Conservation (phyloP, 2,329 filamentous ascomycete species). For the Hymenoscyphus repandus region DNA sequence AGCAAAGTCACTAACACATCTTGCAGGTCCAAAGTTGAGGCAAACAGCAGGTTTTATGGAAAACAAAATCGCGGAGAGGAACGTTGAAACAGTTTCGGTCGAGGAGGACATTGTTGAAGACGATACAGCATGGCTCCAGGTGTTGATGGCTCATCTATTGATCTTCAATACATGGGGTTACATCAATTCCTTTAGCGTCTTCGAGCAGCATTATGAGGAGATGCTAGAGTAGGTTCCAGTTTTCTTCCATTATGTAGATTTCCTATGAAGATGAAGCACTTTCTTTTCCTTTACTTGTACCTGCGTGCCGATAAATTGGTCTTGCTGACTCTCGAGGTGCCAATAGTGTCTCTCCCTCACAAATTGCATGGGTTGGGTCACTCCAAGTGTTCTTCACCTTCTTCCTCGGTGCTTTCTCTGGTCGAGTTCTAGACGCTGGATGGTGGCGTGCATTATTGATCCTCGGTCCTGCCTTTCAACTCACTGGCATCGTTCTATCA, state of each 20-base stretch:
- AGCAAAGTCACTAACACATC: too few species aligned
- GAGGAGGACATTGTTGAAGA: not conserved
- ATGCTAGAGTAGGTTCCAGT: constrained; percentile 24
- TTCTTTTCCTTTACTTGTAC: too few species aligned
- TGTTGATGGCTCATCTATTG: constrained; percentile 25
- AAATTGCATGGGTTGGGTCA: constrained; percentile 44
- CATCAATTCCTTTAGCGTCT: constrained; percentile 22
- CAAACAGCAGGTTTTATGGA: too few species aligned
- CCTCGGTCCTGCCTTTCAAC: constrained; percentile 1
- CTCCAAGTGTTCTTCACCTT: constrained; percentile 40
- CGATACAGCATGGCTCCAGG: constrained; percentile 26
- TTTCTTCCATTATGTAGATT: too few species aligned
- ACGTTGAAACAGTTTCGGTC: too few species aligned
- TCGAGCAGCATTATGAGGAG: constrained; percentile 35
- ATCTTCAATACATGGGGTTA: constrained; percentile 30
- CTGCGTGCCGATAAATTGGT: not conserved
- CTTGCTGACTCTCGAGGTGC: not conserved
- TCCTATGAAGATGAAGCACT: too few species aligned
- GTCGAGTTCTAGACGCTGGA: constrained; percentile 39
- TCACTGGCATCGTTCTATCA: constrained; percentile 34
- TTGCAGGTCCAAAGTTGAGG: too few species aligned
- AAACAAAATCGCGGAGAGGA: too few species aligned
- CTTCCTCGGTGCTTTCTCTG: constrained; percentile 37
- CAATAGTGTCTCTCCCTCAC: constrained; percentile 26
- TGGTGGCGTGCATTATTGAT: constrained; percentile 29